Base-by-base conservation (phyloP, 768 basidiomycete genomes). In the Heimioporus sp. region DNA sequence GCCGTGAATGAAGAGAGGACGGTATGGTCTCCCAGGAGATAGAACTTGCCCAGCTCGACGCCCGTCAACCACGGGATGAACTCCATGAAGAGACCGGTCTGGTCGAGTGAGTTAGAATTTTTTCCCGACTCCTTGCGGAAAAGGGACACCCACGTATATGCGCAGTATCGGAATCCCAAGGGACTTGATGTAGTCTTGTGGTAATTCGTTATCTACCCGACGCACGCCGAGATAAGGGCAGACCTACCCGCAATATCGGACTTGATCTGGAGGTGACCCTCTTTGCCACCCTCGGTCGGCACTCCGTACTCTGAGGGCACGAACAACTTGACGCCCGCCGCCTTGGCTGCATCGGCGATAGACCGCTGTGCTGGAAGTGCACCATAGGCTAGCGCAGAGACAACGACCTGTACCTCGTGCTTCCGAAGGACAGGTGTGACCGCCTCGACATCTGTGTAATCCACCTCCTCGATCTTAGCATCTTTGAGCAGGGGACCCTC, bases 241-340 rank as follows among this genome's bases (percentile, higher is more conserved):
- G 32, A 54, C 65, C 46, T 30, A 65, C 72, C 60, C 31, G 64
- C 70, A 44, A 72, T 48, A 35, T 59, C 46, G 20, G 65, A 60
- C 47, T 73, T 73, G 49, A 48, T 43, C 30, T 13, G 56, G 43
- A 59, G 43, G 15, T 49, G 50, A 10, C 69, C 67, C 0, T 63
- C 65, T 34, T 63, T 66, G 6, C 61, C 60, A 4, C 67, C 73
- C 20, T 66, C 64, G 0, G 65, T 73, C 13, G 70, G 64, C 55
- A 71, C 61, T 19, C 73, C 70, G 30, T 59, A 75, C 49, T 74
- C 73, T 17, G 65, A 67, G 12, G 73, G 71, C n/a, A 71, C 71
- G 43, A 75, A 73, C 43, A 75, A 37, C 54, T 70, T 69, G 17
- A 75, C 70, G 1, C 61, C 66, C 0, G 72, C 73, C 35, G 57